Base-by-base conservation (phyloP, 495 filamentous ascomycete species). In the Cercophora newfieldiana region DNA sequence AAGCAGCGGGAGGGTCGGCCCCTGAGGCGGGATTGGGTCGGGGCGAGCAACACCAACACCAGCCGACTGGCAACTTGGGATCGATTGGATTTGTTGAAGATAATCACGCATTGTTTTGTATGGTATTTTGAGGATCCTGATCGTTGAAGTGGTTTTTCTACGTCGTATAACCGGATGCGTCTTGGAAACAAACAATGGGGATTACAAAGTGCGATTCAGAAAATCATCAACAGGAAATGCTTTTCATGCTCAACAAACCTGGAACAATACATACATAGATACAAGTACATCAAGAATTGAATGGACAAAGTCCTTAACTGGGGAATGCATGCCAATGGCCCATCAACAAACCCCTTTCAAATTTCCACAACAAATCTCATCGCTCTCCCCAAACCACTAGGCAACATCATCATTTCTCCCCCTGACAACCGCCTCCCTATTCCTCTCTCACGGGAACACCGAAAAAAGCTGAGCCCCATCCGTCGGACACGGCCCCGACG, bases 391-490 rank as follows among this genome's bases (percentile, higher is more conserved):
- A n/a, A n/a, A n/a, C n/a, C n/a, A n/a, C n/a, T n/a, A n/a, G n/a
- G n/a, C n/a, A 6, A 61, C 26, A 48, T 51, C 1, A 21, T 57
- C 54, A 28, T 8, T 14, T 58, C 14, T 18, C 26, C 6, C 10
- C 25, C 29, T 19, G 33, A 5, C 0, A 5, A 31, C 31, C 37
- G 8, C 26, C 18, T 19, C n/a, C 19, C 7, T 10, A 44, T 19
- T 7, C 29, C 8, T 12, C 37, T n/a, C 28, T 71, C 63, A 76
- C 7, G 71, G 60, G 29, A 78, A 73, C 62, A 85, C 79, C 8
- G 81, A 81, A 59, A 82, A 84, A 33, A 78, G 59, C 67, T 84
- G 77, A 7, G 75, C 75, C 8, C 75, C 76, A 63, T 79, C 75
- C 12, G 75, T 75, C 1, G 72, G 69, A 59, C 83, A 84, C 10